These are phyloP conservation scores for Pseudogymnoascus sp. DNA, from an alignment of 2,329 filamentous ascomycete genomes.

Conservation along the genomic window DNA sequence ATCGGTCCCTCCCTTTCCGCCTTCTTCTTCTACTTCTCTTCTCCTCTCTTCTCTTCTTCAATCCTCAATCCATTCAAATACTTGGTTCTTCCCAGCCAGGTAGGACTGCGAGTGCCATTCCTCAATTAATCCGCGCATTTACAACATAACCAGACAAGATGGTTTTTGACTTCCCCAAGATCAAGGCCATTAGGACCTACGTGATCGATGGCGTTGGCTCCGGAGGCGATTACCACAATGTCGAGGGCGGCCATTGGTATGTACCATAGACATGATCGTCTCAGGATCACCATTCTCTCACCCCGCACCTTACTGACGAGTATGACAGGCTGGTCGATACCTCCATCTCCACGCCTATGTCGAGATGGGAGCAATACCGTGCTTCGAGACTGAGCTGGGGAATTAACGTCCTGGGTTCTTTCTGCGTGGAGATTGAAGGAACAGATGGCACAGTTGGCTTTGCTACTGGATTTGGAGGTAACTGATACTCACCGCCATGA, in stretches of 20 bases:
- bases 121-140: background rate
- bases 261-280: constrained; percentile 15
- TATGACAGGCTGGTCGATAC: constrained; percentile 75
- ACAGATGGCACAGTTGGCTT: constrained; percentile 89
- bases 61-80: constrained; percentile 21
- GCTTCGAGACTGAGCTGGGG: constrained; percentile 86
- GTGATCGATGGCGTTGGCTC: constrained; percentile 55
- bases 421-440: constrained; percentile 82
- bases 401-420: constrained; percentile 89
- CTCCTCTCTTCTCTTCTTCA: constrained; percentile 15
- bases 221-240: constrained; percentile 88
- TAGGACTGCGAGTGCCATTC: constrained; percentile 23
- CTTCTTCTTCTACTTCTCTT: constrained; percentile 10
- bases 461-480: constrained; percentile 83
- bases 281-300: background rate
- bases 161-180: constrained; percentile 50
- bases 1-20: constrained; percentile 28
- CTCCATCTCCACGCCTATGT: constrained; percentile 88
- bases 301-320: background rate
- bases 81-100: constrained; percentile 16
- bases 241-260: constrained; percentile 62
- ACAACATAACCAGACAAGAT: background rate
- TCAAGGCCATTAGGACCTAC: constrained; percentile 66
- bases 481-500: constrained; percentile 14
- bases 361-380: constrained; percentile 79